Evolutionary conservation across 441 rosid species (phyloP).

Genomic region (Corymbia calophylla): DNA sequence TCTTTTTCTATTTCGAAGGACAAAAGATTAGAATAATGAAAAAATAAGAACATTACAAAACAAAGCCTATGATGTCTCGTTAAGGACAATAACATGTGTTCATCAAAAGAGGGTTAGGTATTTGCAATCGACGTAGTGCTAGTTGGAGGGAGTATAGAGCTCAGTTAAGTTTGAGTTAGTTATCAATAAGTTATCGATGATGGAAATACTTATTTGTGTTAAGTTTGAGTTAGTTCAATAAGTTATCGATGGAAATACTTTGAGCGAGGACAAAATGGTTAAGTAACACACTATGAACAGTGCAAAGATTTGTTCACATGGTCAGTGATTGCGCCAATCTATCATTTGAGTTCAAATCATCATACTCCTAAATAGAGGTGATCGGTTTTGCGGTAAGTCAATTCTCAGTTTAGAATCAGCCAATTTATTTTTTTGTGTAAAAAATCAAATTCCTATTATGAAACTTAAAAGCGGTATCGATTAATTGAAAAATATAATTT

Average conservation of each 20-base stretch:
- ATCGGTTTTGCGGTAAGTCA: too few species aligned
- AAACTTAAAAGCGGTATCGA: too few species aligned
- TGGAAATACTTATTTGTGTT: neutral
- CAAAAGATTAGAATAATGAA: too few species aligned
- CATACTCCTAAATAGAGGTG: too few species aligned
- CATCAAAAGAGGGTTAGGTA: neutral
- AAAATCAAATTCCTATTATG: neutral
- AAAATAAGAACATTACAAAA: too few species aligned
- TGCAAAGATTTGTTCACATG: neutral
- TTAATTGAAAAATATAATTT: neutral
- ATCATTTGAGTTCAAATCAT: neutral
- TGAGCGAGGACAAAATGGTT: too few species aligned
- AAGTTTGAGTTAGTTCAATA: too few species aligned
- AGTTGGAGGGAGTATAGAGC: neutral
- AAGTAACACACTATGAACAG: accelerated
- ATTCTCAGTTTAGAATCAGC: neutral
- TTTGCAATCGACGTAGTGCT: neutral
- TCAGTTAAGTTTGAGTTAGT: neutral
- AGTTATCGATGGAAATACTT: too few species aligned
- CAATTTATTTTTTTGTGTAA: too few species aligned
- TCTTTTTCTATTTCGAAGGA: too few species aligned
- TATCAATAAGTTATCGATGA: accelerated
- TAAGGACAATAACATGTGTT: neutral
- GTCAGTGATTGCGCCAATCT: too few species aligned
- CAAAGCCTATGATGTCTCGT: too few species aligned